A percentile compares a stretch with the other conserved stretches of the same genome.
These are phyloP conservation scores for Paraphaeosphaeria sporulosa DNA, from an alignment of 2,329 filamentous ascomycete species.

Conservation along the genomic window DNA sequence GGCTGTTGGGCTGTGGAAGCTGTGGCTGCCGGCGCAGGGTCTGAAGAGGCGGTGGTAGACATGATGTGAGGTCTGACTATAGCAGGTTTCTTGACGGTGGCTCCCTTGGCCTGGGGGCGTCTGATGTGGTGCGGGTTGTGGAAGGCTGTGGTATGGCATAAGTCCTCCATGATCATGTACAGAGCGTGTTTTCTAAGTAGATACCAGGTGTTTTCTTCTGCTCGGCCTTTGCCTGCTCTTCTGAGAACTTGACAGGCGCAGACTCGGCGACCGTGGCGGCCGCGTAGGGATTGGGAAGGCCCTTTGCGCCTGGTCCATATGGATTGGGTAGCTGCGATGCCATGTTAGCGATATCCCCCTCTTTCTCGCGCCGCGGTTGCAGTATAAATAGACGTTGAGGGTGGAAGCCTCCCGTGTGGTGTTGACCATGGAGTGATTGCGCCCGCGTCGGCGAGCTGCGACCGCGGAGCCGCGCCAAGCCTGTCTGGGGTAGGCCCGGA, in stretches of 20 bases:
- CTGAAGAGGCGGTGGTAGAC: constrained; percentile 23
- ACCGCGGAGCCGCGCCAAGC: background rate
- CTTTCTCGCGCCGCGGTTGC: constrained; percentile 5
- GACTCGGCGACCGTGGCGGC: constrained; percentile 35
- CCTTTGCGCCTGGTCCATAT: constrained; percentile 29
- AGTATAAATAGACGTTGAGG: background rate
- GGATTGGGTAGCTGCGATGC: constrained; percentile 36
- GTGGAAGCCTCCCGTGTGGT: background rate
- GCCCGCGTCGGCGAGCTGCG: background rate
- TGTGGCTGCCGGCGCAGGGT: constrained; percentile 22
- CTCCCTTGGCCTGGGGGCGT: constrained; percentile 40
- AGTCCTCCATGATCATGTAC: constrained; percentile 32
- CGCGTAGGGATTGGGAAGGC: constrained; percentile 40
- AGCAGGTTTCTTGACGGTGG: constrained; percentile 32
- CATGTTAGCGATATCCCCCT: constrained; percentile 27
- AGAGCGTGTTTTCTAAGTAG: constrained; percentile 30
- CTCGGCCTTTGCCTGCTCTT: constrained; percentile 42
- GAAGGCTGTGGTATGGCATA: constrained; percentile 39
- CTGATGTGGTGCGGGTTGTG: constrained; percentile 45
- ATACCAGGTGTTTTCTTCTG: constrained; percentile 46
- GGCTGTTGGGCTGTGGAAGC: constrained; percentile 10
- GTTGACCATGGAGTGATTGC: background rate
- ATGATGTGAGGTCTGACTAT: constrained; percentile 24
- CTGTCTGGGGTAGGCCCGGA: background rate
- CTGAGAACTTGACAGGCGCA: constrained; percentile 37